Conservation (phyloP, 2,329 filamentous ascomycete species). For the Alternaria sp. region DNA sequence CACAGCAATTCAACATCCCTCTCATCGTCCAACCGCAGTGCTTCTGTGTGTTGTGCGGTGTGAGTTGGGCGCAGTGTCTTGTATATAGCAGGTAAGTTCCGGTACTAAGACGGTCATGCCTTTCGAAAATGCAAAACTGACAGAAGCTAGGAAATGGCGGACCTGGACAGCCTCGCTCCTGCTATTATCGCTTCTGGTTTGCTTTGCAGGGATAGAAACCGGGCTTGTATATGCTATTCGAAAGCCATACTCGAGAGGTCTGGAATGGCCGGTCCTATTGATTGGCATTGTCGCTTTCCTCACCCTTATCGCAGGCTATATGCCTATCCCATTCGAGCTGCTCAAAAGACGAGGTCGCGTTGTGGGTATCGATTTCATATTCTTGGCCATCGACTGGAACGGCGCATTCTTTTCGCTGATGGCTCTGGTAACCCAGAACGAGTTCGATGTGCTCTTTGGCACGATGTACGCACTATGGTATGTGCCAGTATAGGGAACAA, state of each 20-base stretch:
- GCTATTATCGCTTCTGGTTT: slow-evolving; percentile 29
- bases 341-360: slow-evolving; percentile 67
- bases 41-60: slow-evolving; percentile 55
- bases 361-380: slow-evolving; percentile 65
- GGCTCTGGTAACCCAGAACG: slow-evolving; percentile 64
- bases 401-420: slow-evolving; percentile 70
- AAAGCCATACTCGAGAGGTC: slow-evolving; percentile 61
- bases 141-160: slow-evolving; percentile 47
- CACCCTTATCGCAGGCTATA: slow-evolving; percentile 61
- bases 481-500: neutral
- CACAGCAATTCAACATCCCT: slow-evolving; percentile 55
- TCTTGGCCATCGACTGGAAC: slow-evolving; percentile 65
- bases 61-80: slow-evolving; percentile 60
- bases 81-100: slow-evolving; percentile 55
- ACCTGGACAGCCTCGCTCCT: slow-evolving; percentile 40
- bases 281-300: slow-evolving; percentile 65
- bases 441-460: slow-evolving; percentile 67
- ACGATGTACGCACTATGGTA: slow-evolving; percentile 64
- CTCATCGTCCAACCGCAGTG: slow-evolving; percentile 58
- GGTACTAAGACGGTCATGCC: neutral
- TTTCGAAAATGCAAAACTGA: neutral
- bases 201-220: slow-evolving; percentile 62
- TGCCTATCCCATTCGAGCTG: slow-evolving; percentile 67
- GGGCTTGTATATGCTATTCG: slow-evolving; percentile 63
- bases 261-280: slow-evolving; percentile 59